Evolutionary conservation across 148 eudicot species (phyloP).

Genomic region (Chenopodium berlandieri): DNA sequence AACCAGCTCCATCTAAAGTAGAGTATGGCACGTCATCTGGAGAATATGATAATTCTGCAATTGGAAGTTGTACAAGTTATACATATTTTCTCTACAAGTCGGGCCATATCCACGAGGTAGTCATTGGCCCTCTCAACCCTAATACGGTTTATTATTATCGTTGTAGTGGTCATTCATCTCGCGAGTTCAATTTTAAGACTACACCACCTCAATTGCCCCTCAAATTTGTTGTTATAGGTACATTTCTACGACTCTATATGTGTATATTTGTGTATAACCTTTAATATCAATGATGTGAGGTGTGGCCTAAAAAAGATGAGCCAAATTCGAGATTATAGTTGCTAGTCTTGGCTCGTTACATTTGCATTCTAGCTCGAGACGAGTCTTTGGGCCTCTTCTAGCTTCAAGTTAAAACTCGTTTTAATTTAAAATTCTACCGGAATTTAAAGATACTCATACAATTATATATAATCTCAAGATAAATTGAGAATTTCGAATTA

Average conservation of each 20-base stretch:
- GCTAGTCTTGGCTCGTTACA: too few species aligned
- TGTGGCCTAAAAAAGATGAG: too few species aligned
- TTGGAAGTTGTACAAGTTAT: slow-evolving; percentile 44
- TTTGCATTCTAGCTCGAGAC: too few species aligned
- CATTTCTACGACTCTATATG: background rate
- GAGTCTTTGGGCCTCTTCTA: too few species aligned
- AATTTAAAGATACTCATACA: background rate
- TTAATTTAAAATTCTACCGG: background rate
- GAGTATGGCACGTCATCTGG: slow-evolving; percentile 56
- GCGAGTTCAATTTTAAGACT: slow-evolving; percentile 53
- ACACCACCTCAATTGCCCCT: slow-evolving; percentile 59
- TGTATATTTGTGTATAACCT: too few species aligned
- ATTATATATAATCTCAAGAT: too few species aligned
- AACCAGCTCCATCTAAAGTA: slow-evolving; percentile 45
- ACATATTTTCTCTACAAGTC: slow-evolving; percentile 44
- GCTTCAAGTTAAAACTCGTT: background rate
- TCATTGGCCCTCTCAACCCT: slow-evolving; percentile 55
- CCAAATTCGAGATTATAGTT: too few species aligned
- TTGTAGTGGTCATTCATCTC: slow-evolving; percentile 43
- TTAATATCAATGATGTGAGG: too few species aligned
- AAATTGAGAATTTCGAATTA: too few species aligned
- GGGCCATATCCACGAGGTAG: slow-evolving; percentile 50
- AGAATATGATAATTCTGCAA: slow-evolving; percentile 27
- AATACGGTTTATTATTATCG: slow-evolving; percentile 51
- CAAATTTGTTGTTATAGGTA: slow-evolving; percentile 60